Evolutionary conservation across 1,139 yeast species (phyloP).

Genomic region (Pichia sp.): DNA sequence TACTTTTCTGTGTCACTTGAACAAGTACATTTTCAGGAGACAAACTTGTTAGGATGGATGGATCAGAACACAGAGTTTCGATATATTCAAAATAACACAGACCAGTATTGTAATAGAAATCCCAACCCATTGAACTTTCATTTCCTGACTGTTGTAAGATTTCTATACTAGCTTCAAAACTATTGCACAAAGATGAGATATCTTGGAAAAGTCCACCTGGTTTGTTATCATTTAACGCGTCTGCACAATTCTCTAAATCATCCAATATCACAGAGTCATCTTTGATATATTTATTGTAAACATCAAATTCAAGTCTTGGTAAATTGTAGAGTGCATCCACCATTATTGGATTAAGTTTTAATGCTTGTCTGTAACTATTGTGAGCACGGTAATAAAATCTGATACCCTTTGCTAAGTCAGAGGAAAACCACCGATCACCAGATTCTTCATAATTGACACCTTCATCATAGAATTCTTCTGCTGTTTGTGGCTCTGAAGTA

Average conservation of each 20-base stretch:
- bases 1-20: slow-evolving; percentile 15
- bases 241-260: slow-evolving; percentile 41
- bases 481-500: slow-evolving; percentile 34
- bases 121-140: slow-evolving; percentile 27
- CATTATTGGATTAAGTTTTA: slow-evolving; percentile 26
- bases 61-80: slow-evolving; percentile 35
- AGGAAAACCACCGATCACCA: slow-evolving; percentile 58
- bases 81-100: slow-evolving; percentile 47
- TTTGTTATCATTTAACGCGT: slow-evolving; percentile 34
- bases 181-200: slow-evolving; percentile 35
- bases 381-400: slow-evolving; percentile 54
- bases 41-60: slow-evolving; percentile 1
- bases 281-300: slow-evolving; percentile 43
- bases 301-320: slow-evolving; percentile 48
- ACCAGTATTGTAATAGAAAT: slow-evolving; percentile 46
- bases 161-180: slow-evolving; percentile 40
- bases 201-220: slow-evolving; percentile 39
- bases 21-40: slow-evolving; percentile 19
- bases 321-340: slow-evolving; percentile 48
- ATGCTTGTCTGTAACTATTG: slow-evolving; percentile 36
- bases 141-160: slow-evolving; percentile 23
- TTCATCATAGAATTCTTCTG: slow-evolving; percentile 46
- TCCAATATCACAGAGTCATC: slow-evolving; percentile 43
- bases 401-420: slow-evolving; percentile 51
- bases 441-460: slow-evolving; percentile 53